Percentiles rank a stretch among this genome's conserved stretches.
Conservation (phyloP, 2,329 filamentous ascomycete genomes). For the Drechslerella coelobrocha region DNA sequence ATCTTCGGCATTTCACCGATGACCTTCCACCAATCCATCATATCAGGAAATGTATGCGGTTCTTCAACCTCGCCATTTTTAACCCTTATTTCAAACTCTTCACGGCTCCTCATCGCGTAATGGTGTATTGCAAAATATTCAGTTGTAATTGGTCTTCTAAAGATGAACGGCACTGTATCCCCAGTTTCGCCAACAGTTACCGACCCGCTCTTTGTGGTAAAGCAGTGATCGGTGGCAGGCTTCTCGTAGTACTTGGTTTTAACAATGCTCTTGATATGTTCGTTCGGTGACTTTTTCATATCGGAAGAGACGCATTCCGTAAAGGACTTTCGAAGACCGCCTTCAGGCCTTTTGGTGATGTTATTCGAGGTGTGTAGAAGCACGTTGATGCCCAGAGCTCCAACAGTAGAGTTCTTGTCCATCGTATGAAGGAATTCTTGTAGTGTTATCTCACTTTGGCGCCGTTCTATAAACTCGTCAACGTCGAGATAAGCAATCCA, state of each 20-base stretch:
- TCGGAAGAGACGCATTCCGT: constrained; percentile 55
- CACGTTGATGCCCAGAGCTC: constrained; percentile 57
- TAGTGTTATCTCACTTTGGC: constrained; percentile 52
- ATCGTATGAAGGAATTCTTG: constrained; percentile 53
- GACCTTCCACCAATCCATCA: constrained; percentile 41
- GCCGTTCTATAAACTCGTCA: constrained; percentile 57
- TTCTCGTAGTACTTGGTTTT: constrained; percentile 53
- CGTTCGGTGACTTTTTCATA: constrained; percentile 53
- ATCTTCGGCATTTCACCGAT: constrained; percentile 46
- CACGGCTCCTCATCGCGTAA: constrained; percentile 57
- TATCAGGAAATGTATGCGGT: constrained; percentile 40
- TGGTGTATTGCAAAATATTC: constrained; percentile 56
- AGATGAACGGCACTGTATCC: constrained; percentile 52
- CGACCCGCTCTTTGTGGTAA: constrained; percentile 36
- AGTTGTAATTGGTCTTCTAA: constrained; percentile 55
- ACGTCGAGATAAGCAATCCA: constrained; percentile 57
- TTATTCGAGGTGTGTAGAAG: constrained; percentile 56
- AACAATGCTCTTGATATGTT: constrained; percentile 57
- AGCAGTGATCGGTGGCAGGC: constrained; percentile 43
- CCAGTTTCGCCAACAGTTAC: constrained; percentile 40
- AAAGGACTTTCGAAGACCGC: constrained; percentile 54
- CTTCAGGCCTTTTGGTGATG: constrained; percentile 52
- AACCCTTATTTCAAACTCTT: constrained; percentile 54
- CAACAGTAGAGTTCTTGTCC: constrained; percentile 52
- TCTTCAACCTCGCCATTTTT: constrained; percentile 45